Percentiles rank a stretch among this genome's conserved stretches.
These are phyloP conservation scores for Jackrogersella minutella DNA, from an alignment of 495 filamentous ascomycete species.

Conservation along the genomic window DNA sequence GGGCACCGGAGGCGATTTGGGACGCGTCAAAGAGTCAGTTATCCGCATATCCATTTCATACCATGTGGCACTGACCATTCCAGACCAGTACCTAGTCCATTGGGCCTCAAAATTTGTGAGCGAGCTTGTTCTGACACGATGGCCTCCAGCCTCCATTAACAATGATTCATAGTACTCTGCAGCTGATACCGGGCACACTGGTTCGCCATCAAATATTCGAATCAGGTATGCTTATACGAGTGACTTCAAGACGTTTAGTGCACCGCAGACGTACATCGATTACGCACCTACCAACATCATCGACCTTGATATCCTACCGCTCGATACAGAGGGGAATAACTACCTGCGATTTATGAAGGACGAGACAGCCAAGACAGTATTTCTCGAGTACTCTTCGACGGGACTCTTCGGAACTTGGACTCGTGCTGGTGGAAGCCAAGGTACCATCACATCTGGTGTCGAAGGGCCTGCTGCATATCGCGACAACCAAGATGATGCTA, in stretches of 20 bases:
- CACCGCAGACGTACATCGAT: slow-evolving; percentile 55
- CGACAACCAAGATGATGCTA: slow-evolving; percentile 54
- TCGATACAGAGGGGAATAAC: slow-evolving; percentile 42
- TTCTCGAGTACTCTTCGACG: slow-evolving; percentile 53
- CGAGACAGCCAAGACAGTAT: slow-evolving; percentile 60
- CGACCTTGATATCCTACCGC: slow-evolving; percentile 52
- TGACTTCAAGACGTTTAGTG: slow-evolving; percentile 54
- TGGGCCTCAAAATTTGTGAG: slow-evolving; percentile 63
- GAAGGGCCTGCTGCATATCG: slow-evolving; percentile 59
- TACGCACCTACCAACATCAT: slow-evolving; percentile 56
- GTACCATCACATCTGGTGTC: slow-evolving; percentile 55
- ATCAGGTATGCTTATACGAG: slow-evolving; percentile 56
- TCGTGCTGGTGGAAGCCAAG: slow-evolving; percentile 50
- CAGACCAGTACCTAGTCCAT: slow-evolving; percentile 59
- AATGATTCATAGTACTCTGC: slow-evolving; percentile 48
- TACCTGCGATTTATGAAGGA: slow-evolving; percentile 63
- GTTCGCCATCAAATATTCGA: slow-evolving; percentile 49
- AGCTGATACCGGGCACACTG: slow-evolving; percentile 50
- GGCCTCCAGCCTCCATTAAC: background rate
- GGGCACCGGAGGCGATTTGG: slow-evolving; percentile 64
- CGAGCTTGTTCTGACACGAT: background rate
- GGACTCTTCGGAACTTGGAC: slow-evolving; percentile 64
- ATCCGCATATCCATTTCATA: background rate
- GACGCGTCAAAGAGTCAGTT: slow-evolving; percentile 53
- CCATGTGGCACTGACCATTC: slow-evolving; percentile 6